These are phyloP conservation scores for Rhododendron simsii DNA, from an alignment of 148 eudicot genomes.

Conservation along the genomic window DNA sequence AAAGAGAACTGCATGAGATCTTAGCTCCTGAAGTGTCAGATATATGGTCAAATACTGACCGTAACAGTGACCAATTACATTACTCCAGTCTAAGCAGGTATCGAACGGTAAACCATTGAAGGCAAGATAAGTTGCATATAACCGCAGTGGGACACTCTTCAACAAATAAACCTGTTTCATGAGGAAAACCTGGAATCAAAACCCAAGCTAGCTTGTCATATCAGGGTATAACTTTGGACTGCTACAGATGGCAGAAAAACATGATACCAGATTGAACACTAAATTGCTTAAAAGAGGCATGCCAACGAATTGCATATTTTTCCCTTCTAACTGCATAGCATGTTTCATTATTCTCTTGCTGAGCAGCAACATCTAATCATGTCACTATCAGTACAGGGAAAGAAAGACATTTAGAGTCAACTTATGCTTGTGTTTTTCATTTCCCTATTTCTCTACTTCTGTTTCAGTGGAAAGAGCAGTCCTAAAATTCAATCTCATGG, in stretches of 20 bases:
- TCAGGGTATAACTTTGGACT: neutral
- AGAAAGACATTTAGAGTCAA: neutral
- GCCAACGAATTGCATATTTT: neutral
- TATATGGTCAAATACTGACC: neutral
- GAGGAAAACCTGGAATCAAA: conserved; percentile 2
- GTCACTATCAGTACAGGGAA: neutral
- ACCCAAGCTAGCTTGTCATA: neutral
- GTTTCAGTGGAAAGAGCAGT: neutral
- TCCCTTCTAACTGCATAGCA: neutral
- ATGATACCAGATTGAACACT: neutral
- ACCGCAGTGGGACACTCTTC: conserved; percentile 73
- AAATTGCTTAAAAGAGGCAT: neutral
- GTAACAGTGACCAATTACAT: conserved; percentile 33
- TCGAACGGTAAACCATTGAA: conserved; percentile 57
- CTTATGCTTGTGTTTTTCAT: neutral
- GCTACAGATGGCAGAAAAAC: neutral
- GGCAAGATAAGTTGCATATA: conserved; percentile 59
- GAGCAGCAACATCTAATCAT: neutral
- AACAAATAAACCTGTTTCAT: conserved; percentile 61
- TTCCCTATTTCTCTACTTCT: neutral
- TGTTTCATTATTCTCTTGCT: neutral
- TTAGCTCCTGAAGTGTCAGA: neutral
- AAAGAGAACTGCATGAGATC: neutral
- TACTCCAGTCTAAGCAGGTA: conserved; percentile 69
- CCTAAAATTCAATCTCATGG: neutral